phyloP scores from a whole-genome alignment of 1,139 yeast species.

The Hemisphaericaspora xylofermentans region DNA sequence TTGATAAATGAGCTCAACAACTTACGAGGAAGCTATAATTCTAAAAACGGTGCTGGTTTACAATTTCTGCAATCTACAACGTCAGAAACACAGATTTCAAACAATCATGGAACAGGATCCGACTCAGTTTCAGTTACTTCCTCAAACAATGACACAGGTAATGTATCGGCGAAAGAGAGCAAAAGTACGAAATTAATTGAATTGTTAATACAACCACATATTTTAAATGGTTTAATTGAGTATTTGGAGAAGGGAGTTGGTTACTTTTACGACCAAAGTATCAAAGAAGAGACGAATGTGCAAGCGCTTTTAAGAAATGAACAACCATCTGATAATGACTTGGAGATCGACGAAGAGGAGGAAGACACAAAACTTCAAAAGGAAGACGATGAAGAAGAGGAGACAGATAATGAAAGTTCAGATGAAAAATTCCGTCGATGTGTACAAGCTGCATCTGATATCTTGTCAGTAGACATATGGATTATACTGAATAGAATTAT shows the following conservation, averaged over 20 bases:
- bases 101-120: slow-evolving; percentile 10
- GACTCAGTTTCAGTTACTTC: slow-evolving; percentile 42
- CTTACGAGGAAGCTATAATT: slow-evolving; percentile 38
- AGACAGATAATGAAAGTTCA: slow-evolving; percentile 25
- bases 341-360: slow-evolving; percentile 11
- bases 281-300: slow-evolving; percentile 26
- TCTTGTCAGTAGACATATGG: slow-evolving; percentile 46
- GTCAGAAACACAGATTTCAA: slow-evolving; percentile 7
- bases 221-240: slow-evolving; percentile 41
- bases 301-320: slow-evolving; percentile 15
- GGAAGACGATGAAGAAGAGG: slow-evolving; percentile 16
- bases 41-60: slow-evolving; percentile 27
- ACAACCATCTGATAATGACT: slow-evolving; percentile 8
- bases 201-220: slow-evolving; percentile 46
- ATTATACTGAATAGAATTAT: slow-evolving; percentile 45
- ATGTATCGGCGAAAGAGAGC: slow-evolving; percentile 31
- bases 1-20: slow-evolving; percentile 41
- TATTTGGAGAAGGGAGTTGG: slow-evolving; percentile 38
- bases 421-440: slow-evolving; percentile 43
- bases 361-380: slow-evolving; percentile 12
- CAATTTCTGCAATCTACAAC: slow-evolving; percentile 30
- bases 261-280: slow-evolving; percentile 31
- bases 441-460: slow-evolving; percentile 43
- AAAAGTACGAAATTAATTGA: slow-evolving; percentile 44
- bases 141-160: slow-evolving; percentile 24